Evolutionary conservation across 805 yeast species (phyloP).

Genomic region (Priceomyces carsonii): DNA sequence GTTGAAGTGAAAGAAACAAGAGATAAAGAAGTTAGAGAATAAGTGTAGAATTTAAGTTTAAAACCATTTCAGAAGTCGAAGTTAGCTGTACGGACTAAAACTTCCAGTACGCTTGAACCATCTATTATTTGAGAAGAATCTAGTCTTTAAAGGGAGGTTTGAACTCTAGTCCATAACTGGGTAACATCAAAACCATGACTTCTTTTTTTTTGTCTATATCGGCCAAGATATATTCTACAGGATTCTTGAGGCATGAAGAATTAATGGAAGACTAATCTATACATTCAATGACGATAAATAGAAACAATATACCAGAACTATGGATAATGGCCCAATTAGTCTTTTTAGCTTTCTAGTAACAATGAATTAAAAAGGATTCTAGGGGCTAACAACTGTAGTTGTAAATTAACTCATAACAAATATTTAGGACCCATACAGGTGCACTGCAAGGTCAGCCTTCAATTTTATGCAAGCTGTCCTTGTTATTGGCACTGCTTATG

Average conservation of each 20-base stretch:
- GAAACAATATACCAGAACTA: constrained; percentile 6
- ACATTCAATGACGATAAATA: constrained; percentile 6
- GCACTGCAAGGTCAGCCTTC: neutral
- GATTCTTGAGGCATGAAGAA: constrained; percentile 5
- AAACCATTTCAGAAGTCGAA: too few species aligned
- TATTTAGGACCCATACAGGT: neutral
- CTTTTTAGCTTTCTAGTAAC: constrained; percentile 8
- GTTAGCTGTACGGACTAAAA: too few species aligned
- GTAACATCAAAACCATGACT: too few species aligned
- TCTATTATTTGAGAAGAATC: too few species aligned
- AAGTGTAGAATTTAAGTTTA: too few species aligned
- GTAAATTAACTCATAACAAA: neutral
- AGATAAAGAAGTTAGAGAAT: too few species aligned
- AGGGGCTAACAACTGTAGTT: neutral
- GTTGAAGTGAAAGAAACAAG: too few species aligned
- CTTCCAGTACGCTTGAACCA: too few species aligned
- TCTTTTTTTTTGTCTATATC: too few species aligned
- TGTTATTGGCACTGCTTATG: constrained; percentile 20
- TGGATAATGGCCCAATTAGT: constrained; percentile 5
- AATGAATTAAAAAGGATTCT: constrained; percentile 6
- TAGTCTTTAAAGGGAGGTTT: too few species aligned
- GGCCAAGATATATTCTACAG: too few species aligned
- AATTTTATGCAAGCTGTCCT: neutral
- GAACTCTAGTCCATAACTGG: too few species aligned
- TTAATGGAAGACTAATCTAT: constrained; percentile 7